These are phyloP conservation scores for Striga asiatica DNA, from an alignment of 257 asterid genomes.

Conservation along the genomic window DNA sequence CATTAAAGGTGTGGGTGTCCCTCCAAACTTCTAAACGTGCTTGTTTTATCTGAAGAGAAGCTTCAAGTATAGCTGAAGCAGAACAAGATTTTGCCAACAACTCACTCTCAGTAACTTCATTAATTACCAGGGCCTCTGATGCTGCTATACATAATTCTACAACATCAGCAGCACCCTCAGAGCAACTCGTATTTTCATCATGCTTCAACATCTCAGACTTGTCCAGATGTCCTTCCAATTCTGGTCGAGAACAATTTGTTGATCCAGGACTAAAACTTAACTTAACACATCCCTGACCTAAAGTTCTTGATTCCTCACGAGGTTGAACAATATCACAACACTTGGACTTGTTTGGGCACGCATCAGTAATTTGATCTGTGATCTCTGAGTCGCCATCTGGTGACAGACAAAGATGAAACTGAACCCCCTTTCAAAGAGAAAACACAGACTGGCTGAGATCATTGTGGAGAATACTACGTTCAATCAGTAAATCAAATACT, in stretches of 20 bases:
- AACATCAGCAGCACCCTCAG: conserved; percentile 34
- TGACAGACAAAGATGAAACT: conserved; percentile 48
- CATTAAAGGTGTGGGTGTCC: conserved; percentile 17
- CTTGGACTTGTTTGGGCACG: conserved; percentile 23
- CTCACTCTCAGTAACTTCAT: conserved; percentile 35
- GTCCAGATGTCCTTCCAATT: conserved; percentile 20
- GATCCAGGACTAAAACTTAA: conserved; percentile 17
- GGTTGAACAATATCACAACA: conserved; percentile 16
- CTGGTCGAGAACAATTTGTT: conserved; percentile 15
- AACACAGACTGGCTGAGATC: conserved; percentile 9
- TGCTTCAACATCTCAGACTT: conserved; percentile 19
- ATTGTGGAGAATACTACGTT: conserved; percentile 7
- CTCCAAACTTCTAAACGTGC: conserved; percentile 48
- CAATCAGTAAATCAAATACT: background rate
- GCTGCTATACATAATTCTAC: conserved; percentile 70
- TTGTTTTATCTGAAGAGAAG: conserved; percentile 70
- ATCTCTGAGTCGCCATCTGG: conserved; percentile 32
- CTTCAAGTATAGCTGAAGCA: conserved; percentile 63
- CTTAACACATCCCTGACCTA: conserved; percentile 19
- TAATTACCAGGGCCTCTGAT: conserved; percentile 76
- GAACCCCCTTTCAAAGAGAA: conserved; percentile 41
- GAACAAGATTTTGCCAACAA: conserved; percentile 24
- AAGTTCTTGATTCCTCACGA: conserved; percentile 21
- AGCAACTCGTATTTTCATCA: conserved; percentile 21
- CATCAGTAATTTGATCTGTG: conserved; percentile 20